Evolutionary conservation across 2,329 filamentous ascomycete genomes (phyloP).

Genomic region (Aureobasidium sp.): DNA sequence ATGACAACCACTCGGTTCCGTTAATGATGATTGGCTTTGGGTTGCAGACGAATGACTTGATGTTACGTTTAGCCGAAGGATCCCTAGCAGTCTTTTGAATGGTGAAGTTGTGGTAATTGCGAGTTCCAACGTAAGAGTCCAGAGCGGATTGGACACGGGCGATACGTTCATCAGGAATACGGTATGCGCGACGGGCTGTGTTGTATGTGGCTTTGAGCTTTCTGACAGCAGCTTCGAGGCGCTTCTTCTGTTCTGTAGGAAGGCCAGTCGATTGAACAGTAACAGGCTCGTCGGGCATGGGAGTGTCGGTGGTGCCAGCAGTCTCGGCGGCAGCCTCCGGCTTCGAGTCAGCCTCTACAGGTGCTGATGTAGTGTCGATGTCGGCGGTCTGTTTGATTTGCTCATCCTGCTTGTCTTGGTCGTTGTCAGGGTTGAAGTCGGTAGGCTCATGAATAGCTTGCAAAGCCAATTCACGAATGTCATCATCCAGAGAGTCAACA

Average conservation of each 20-base stretch:
- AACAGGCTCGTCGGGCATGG: slow-evolving; percentile 12
- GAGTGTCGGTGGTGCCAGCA: slow-evolving; percentile 7
- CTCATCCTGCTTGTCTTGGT: slow-evolving; percentile 15
- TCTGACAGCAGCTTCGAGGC: slow-evolving; percentile 40
- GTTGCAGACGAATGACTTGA: slow-evolving; percentile 84
- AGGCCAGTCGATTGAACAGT: slow-evolving; percentile 2
- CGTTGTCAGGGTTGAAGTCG: slow-evolving; percentile 26
- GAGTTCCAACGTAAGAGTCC: slow-evolving; percentile 70
- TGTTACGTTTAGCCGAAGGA: slow-evolving; percentile 78
- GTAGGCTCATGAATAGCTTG: slow-evolving; percentile 43
- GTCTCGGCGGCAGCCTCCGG: slow-evolving; percentile 17
- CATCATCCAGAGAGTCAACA: slow-evolving; percentile 53
- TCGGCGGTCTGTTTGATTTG: slow-evolving; percentile 22
- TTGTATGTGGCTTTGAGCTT: slow-evolving; percentile 73
- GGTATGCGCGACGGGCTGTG: slow-evolving; percentile 75
- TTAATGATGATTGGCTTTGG: slow-evolving; percentile 47
- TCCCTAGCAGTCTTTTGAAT: slow-evolving; percentile 78
- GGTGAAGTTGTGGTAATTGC: slow-evolving; percentile 97
- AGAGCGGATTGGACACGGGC: slow-evolving; percentile 69
- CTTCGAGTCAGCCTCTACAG: slow-evolving; percentile 3
- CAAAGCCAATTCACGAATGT: slow-evolving; percentile 56
- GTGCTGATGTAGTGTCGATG: slow-evolving; percentile 4
- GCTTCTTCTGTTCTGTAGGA: slow-evolving; percentile 18
- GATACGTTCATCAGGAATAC: slow-evolving; percentile 65
- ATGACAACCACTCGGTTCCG: slow-evolving; percentile 80